phyloP scores from a whole-genome alignment of 1,284 basidiomycete genomes.

The Cystobasidium sp. region DNA sequence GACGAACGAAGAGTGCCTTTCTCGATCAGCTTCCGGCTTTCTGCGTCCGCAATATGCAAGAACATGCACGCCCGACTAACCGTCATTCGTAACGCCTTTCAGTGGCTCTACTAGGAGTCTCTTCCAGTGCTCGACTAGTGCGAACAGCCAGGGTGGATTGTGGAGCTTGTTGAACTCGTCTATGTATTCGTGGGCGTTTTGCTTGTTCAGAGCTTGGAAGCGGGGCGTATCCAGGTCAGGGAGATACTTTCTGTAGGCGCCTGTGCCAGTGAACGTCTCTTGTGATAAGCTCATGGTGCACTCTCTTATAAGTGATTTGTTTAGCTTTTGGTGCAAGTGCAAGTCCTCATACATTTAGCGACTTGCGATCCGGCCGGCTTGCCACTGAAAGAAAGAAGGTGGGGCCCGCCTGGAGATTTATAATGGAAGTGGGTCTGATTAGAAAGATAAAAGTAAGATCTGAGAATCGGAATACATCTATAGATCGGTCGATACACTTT shows the following conservation, averaged over 20 bases:
- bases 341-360: neutral
- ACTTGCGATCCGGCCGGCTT: neutral
- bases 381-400: neutral
- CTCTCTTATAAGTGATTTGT: neutral
- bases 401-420: neutral
- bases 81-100: constrained; percentile 36
- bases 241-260: constrained; percentile 10
- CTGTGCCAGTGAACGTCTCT: neutral
- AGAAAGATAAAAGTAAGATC: too few relatives aligned
- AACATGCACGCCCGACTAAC: neutral
- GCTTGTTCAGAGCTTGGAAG: constrained; percentile 20
- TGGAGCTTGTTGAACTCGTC: constrained; percentile 28
- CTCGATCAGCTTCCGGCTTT: constrained; percentile 17
- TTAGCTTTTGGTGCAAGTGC: constrained; percentile 4
- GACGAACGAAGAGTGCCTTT: neutral
- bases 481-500: neutral
- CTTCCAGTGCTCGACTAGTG: constrained; percentile 39
- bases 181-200: constrained; percentile 26
- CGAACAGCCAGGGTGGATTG: constrained; percentile 29
- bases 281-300: constrained; percentile 1
- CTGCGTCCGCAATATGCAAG: neutral
- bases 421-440: too few relatives aligned
- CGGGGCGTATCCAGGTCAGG: constrained; percentile 23
- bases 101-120: constrained; percentile 28
- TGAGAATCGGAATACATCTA: neutral